phyloP scores from a whole-genome alignment of 1,139 yeast species.

The Geotrichum candidum region DNA sequence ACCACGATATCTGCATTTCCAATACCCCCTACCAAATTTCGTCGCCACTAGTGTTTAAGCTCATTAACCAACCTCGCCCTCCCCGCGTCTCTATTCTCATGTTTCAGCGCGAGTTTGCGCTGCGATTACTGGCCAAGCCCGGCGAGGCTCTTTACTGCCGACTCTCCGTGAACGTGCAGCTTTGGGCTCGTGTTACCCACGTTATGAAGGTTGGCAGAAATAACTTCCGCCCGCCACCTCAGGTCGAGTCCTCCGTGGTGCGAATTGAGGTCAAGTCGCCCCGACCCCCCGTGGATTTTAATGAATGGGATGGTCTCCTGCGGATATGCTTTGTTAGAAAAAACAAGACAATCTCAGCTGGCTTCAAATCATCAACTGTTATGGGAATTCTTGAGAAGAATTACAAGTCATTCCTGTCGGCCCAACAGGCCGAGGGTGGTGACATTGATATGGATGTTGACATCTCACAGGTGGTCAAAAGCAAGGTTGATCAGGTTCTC shows the following conservation, averaged over 20 bases:
- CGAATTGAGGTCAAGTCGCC: slow-evolving; percentile 88
- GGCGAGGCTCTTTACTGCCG: slow-evolving; percentile 92
- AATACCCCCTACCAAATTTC: slow-evolving; percentile 98
- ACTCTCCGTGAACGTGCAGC: slow-evolving; percentile 90
- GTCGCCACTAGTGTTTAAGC: slow-evolving; percentile 89
- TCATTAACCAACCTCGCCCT: slow-evolving; percentile 85
- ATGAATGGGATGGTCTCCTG: slow-evolving; percentile 95
- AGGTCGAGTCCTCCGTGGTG: slow-evolving; percentile 94
- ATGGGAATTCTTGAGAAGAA: slow-evolving; percentile 80
- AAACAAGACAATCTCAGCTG: slow-evolving; percentile 88
- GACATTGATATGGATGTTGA: slow-evolving; percentile 24
- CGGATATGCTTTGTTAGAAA: slow-evolving; percentile 89
- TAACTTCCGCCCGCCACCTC: slow-evolving; percentile 97
- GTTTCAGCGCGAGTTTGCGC: slow-evolving; percentile 97
- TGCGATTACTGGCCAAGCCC: slow-evolving; percentile 88
- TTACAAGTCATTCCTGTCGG: slow-evolving; percentile 72
- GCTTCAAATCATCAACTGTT: slow-evolving; percentile 81
- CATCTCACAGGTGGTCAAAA: slow-evolving; percentile 11
- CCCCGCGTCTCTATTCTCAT: slow-evolving; percentile 92
- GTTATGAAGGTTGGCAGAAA: slow-evolving; percentile 97
- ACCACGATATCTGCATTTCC: slow-evolving; percentile 91
- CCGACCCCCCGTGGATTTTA: slow-evolving; percentile 83
- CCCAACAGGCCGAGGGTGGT: slow-evolving; percentile 25
- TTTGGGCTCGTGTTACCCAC: slow-evolving; percentile 99
- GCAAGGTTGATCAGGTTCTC: slow-evolving; percentile 43